Evolutionary conservation across 192 early-diverging fungal species (phyloP).

Genomic region (Jimgerdemannia lactiflua): DNA sequence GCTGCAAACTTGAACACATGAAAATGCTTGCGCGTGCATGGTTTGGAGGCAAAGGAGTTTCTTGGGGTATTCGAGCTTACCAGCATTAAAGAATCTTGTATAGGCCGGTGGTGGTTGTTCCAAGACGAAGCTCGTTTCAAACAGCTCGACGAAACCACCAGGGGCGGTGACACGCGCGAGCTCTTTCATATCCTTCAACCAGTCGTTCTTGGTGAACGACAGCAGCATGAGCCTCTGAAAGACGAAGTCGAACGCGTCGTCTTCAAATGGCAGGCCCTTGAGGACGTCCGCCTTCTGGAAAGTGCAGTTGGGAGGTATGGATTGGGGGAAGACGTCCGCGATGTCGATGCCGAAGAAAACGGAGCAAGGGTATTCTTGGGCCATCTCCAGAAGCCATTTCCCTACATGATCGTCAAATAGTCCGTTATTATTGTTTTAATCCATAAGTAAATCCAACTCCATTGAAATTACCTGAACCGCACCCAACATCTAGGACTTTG

Average conservation of each 20-base stretch:
- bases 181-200: slow-evolving; percentile 13
- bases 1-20: too few relatives aligned
- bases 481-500: neutral
- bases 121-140: slow-evolving; percentile 13
- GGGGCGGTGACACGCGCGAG: slow-evolving; percentile 29
- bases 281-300: slow-evolving; percentile 24
- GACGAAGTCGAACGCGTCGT: slow-evolving; percentile 47
- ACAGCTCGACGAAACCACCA: slow-evolving; percentile 37
- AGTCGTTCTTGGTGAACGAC: neutral
- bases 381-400: slow-evolving; percentile 4
- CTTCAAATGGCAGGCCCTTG: slow-evolving; percentile 31
- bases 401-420: neutral
- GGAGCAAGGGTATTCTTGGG: neutral
- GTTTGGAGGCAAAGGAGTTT: neutral
- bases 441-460: neutral
- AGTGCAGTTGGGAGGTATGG: neutral
- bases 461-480: neutral
- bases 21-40: neutral
- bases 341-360: neutral
- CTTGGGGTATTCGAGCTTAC: neutral
- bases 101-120: neutral
- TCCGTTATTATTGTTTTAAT: neutral
- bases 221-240: slow-evolving; percentile 16
- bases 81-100: neutral
- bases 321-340: neutral